Percentiles rank a stretch among this genome's conserved stretches.
phyloP scores from a whole-genome alignment of 441 rosid species.

The Geranium incanum region DNA sequence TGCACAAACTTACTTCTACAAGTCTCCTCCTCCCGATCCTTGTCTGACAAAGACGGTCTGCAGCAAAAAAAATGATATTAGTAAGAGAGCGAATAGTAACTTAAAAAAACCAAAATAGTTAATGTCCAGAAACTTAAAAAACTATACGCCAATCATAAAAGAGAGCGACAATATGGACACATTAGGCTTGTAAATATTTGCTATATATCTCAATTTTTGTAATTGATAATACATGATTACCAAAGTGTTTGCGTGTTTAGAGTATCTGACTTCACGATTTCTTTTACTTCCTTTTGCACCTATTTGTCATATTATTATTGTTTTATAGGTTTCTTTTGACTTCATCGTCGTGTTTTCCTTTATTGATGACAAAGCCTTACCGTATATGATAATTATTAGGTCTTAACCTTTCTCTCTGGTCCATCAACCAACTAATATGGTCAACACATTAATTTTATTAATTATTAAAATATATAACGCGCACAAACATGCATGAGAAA shows the following conservation, averaged over 20 bases:
- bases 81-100: not conserved
- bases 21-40: constrained; percentile 37
- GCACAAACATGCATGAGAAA: not conserved
- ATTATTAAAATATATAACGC: not conserved
- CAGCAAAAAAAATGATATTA: constrained; percentile 12
- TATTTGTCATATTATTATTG: not conserved
- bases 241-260: not conserved
- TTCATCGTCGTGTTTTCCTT: not conserved
- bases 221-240: not conserved
- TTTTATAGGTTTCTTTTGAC: not conserved
- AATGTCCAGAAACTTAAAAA: not conserved
- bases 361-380: not conserved
- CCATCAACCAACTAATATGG: not conserved
- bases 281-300: not conserved
- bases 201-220: not conserved
- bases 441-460: not conserved
- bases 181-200: not conserved
- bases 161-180: not conserved
- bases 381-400: not conserved
- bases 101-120: not conserved
- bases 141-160: not conserved
- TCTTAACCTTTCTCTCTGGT: not conserved
- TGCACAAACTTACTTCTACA: constrained; percentile 42
- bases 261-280: not conserved
- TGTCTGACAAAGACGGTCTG: constrained; percentile 41